A percentile compares a stretch with the other conserved stretches of the same genome.
phyloP scores from a whole-genome alignment of 495 filamentous ascomycete genomes.

The Aspergillus nanangensis region DNA sequence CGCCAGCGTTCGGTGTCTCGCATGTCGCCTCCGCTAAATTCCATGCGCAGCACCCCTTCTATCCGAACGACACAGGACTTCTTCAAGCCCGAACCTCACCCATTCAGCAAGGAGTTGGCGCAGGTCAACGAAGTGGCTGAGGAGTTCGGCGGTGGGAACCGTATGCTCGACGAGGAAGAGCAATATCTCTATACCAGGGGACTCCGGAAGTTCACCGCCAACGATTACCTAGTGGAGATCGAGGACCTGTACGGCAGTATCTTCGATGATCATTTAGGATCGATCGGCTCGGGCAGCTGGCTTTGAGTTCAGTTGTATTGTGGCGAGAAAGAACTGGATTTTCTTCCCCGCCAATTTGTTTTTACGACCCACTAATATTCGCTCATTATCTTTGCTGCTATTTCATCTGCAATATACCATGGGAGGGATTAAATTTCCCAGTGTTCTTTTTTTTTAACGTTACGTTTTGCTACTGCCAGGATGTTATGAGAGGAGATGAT shows the following conservation, averaged over 20 bases:
- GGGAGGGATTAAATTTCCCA: conserved; percentile 7
- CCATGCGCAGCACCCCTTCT: conserved; percentile 29
- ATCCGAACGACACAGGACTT: conserved; percentile 38
- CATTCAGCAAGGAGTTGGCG: conserved; percentile 47
- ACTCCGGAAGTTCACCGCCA: conserved; percentile 67
- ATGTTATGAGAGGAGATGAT: conserved; percentile 1
- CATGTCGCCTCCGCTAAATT: conserved; percentile 37
- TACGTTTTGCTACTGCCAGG: not conserved
- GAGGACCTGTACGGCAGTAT: conserved; percentile 57
- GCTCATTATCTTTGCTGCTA: conserved; percentile 10
- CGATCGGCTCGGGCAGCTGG: conserved; percentile 35
- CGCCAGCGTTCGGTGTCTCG: conserved; percentile 62
- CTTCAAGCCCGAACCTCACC: conserved; percentile 42
- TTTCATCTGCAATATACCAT: conserved; percentile 19
- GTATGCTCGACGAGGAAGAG: conserved; percentile 69
- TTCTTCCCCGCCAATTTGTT: conserved; percentile 6
- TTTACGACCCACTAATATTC: conserved; percentile 24
- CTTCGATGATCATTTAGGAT: conserved; percentile 42
- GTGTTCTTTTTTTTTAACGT: conserved; percentile 4
- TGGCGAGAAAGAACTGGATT: conserved; percentile 17
- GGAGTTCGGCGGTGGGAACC: conserved; percentile 68
- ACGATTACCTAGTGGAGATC: conserved; percentile 84
- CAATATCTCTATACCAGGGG: conserved; percentile 59
- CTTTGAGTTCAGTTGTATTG: conserved; percentile 24
- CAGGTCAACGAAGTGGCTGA: conserved; percentile 69